Base-by-base conservation (phyloP, 108 stramenopile species). In the Chaetoceros tenuissimus region DNA sequence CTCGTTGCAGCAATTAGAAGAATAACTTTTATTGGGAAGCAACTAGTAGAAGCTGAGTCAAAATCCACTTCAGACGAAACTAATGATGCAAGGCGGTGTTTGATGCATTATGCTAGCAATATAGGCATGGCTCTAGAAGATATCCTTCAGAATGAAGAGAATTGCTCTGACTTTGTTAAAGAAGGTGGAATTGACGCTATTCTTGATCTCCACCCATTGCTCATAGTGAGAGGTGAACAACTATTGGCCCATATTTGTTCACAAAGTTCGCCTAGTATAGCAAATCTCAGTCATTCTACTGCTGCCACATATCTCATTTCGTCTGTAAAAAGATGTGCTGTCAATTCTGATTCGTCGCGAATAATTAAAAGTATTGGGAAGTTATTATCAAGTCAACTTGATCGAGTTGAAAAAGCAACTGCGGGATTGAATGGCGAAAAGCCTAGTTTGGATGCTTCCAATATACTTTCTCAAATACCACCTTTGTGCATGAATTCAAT, bases 71-170 rank as follows among this genome's bases (percentile, higher is more conserved):
- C 59, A 46, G 46, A 55, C 23, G 46, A 45, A 10, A 30, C 48
- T 16, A 24, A 34, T 21, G 68, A 66, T 46, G 50, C 75, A 24
- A 75, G 91, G 62, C 75, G 89, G 28, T 74, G 67, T 57, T 63
- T 92, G 29, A 82, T 93, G 62, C 91, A 93, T 62, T 96, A 89
- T 61, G 83, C 67, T 7, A 58, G 77, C 46, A 88, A 94, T 62
- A 69, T 94, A 25, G 74, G 80, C n/a, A 91, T 91, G 76, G 28
- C 94, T 31, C 75, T 94, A 22, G 93, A 96, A 65, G 81, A 92
- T 52, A 78, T 92, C 23, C 62, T 94, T 22, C 84, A 85, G 64
- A 81, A 80, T 26, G 78, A 83, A 27, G 91, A 89, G 31, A 81
- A 94, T 60, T 72, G 81, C 8, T 75, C 72, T 24, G 69, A 78